Percentiles rank a stretch among this genome's conserved stretches.
phyloP scores from a whole-genome alignment of 768 basidiomycete species.

The Termitomyces sp. region DNA sequence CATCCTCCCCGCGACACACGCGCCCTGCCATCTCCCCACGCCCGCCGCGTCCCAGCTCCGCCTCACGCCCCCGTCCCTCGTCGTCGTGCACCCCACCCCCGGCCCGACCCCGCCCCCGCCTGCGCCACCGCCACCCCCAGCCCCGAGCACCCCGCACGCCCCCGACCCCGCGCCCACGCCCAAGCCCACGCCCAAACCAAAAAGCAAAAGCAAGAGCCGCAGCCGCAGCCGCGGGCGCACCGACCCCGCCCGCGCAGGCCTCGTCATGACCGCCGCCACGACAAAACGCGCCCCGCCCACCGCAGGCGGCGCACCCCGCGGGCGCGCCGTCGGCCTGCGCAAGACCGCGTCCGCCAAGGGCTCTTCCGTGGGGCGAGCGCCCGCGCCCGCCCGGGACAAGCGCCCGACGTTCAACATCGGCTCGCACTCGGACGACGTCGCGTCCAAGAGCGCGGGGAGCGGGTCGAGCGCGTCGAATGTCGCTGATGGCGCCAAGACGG shows the following conservation, averaged over 20 bases:
- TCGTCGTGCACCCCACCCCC: slow-evolving; percentile 72
- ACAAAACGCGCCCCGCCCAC: background rate
- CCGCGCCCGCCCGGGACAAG: slow-evolving; percentile 8
- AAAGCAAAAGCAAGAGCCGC: no score
- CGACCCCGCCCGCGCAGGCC: slow-evolving; percentile 10
- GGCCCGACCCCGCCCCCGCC: slow-evolving; percentile 72
- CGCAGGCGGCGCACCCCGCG: no score
- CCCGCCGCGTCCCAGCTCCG: slow-evolving; percentile 9
- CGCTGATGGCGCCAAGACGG: no score
- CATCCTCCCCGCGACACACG: slow-evolving; percentile 36
- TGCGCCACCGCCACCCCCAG: background rate
- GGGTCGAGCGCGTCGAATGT: slow-evolving; percentile 23
- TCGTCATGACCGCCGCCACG: slow-evolving; percentile 9
- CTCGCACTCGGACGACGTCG: slow-evolving; percentile 48
- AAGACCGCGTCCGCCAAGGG: slow-evolving; percentile 1
- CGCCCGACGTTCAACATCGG: slow-evolving; percentile 50
- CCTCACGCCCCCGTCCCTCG: slow-evolving; percentile 29
- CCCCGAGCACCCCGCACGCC: no score
- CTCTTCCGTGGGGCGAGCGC: no score
- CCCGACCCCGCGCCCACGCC: background rate
- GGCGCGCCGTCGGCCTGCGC: background rate
- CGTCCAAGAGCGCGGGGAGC: slow-evolving; percentile 31
- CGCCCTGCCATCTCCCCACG: slow-evolving; percentile 9
- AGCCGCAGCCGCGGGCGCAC: slow-evolving; percentile 7
- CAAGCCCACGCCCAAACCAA: no score